Evolutionary conservation across 1,284 basidiomycete species (phyloP), one percentile per base, ranked within the genome.

Genomic region (Tilletiopsis washingtonensis): DNA sequence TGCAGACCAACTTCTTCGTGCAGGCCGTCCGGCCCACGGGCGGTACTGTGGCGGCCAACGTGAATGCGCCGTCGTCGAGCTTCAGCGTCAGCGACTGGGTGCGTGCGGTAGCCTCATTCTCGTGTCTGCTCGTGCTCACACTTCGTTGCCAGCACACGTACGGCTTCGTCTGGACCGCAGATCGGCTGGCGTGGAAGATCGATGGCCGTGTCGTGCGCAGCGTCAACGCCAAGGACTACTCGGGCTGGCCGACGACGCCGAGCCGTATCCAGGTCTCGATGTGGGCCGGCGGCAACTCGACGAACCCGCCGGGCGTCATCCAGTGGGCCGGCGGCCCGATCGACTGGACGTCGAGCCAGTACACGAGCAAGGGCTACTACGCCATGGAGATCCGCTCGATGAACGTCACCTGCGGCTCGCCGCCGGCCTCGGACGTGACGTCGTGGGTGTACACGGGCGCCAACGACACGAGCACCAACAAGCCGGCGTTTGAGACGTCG

Each of bases 401-500:
- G 49, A 43, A 37, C 20, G 51, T 69, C 14, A 43, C 45, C 11
- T 71, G 69, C 43, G 56, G 51, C 21, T 51, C 55, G 23, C 49
- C 53, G 5, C 14, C 24, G 29, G 20, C 29, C 15, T 32, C 57
- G 24, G 57, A 61, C 21, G 40, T 60, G 24, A 67, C 64, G 6
- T 60, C 62, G n/a, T 71, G 54, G 45, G 56, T 61, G 20, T 71
- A 71, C 50, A 68, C 67, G 3, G 66, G 66, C 9, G 26, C 27
- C 36, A 61, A 59, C 36, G 47, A 32, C 24, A 41, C 46, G 15
- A 41, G 42, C 11, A 45, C 54, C 1, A 24, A 40, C 36, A 57
- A 51, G 36, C 69, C 67, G 1, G 54, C 36, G 4, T 63, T 67
- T 36, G 7, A 37, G 19, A 34, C 57, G 6, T 46, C 49, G n/a